Percentiles rank a stretch among this genome's conserved stretches.
Evolutionary conservation across 2,329 filamentous ascomycete genomes (phyloP).

Genomic region (Aspergillus novoparasiticus): DNA sequence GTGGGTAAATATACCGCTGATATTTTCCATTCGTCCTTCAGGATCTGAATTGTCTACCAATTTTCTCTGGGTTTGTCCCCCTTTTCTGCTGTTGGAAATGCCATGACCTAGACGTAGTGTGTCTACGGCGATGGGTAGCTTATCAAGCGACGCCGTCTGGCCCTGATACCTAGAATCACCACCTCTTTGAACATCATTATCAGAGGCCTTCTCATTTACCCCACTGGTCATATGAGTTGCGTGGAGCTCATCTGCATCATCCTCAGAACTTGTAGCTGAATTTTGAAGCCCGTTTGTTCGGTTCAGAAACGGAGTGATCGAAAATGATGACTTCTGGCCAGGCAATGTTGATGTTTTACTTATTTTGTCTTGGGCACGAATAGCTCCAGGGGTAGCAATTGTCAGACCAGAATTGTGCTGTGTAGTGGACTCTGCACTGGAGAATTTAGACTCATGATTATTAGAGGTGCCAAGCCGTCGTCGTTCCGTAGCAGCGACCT

Average conservation of each 20-base stretch:
- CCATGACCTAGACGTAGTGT: slow-evolving; percentile 1
- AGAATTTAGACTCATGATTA: slow-evolving; percentile 27
- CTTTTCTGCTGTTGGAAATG: slow-evolving; percentile 5
- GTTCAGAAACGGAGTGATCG: slow-evolving; percentile 91
- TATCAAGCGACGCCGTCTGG: not conserved
- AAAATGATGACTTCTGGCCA: slow-evolving; percentile 89
- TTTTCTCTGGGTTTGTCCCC: slow-evolving; percentile 18
- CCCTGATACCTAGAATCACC: not conserved
- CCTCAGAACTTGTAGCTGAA: slow-evolving; percentile 30
- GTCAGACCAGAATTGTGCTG: slow-evolving; percentile 48
- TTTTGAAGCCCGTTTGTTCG: slow-evolving; percentile 62
- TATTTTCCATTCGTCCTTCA: slow-evolving; percentile 21
- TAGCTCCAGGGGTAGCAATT: slow-evolving; percentile 56
- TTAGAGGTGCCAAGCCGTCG: slow-evolving; percentile 41
- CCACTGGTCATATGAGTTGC: slow-evolving; percentile 13
- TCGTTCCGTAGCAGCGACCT: slow-evolving; percentile 60
- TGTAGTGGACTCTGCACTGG: slow-evolving; percentile 31
- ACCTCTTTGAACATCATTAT: not conserved
- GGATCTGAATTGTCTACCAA: not conserved
- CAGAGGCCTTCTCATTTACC: not conserved
- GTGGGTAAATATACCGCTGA: slow-evolving; percentile 20
- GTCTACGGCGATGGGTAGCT: not conserved
- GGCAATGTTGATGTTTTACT: slow-evolving; percentile 61
- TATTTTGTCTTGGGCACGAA: slow-evolving; percentile 57
- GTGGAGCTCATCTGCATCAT: slow-evolving; percentile 28